Conservation (phyloP, 768 basidiomycete genomes). For the Amanita polypyramis region DNA sequence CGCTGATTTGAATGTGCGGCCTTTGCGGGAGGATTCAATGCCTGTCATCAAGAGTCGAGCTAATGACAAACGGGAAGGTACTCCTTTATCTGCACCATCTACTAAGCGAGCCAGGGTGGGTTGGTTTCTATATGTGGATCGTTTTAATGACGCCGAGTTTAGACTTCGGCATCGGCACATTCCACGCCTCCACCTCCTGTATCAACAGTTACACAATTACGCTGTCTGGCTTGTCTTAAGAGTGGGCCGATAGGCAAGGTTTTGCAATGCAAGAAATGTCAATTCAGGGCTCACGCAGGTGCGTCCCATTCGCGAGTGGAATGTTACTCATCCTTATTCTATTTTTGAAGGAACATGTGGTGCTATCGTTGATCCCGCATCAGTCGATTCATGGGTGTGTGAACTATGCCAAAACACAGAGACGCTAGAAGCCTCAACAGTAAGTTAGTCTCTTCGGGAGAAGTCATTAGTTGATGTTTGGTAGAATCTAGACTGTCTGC, state of each 20-base stretch:
- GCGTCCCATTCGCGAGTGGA: conserved; percentile 13
- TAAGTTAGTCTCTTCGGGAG: conserved; percentile 22
- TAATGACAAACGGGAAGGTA: conserved; percentile 54
- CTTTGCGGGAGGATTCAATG: conserved; percentile 55
- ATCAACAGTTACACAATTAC: conserved; percentile 45
- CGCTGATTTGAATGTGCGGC: conserved; percentile 74
- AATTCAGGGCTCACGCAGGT: conserved; percentile 76
- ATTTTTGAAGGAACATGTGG: conserved; percentile 50
- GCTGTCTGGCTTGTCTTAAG: conserved; percentile 69
- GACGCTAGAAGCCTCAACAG: conserved; percentile 71
- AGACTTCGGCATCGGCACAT: conserved; percentile 40
- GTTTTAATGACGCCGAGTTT: not conserved
- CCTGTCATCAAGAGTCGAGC: conserved; percentile 42
- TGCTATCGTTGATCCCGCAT: conserved; percentile 48
- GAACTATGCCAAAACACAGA: conserved; percentile 84
- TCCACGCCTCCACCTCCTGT: conserved; percentile 58
- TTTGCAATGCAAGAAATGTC: conserved; percentile 72
- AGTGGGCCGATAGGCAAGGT: conserved; percentile 70
- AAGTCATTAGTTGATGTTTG: conserved; percentile 3
- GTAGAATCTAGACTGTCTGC: conserved; percentile 74
- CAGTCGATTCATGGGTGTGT: conserved; percentile 72
- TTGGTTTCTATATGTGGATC: conserved; percentile 4
- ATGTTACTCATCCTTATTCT: conserved; percentile 4
- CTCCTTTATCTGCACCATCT: conserved; percentile 34
- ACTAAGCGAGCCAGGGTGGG: conserved; percentile 35